Conservation (phyloP, 2,329 filamentous ascomycete species). For the Penicillium freii region DNA sequence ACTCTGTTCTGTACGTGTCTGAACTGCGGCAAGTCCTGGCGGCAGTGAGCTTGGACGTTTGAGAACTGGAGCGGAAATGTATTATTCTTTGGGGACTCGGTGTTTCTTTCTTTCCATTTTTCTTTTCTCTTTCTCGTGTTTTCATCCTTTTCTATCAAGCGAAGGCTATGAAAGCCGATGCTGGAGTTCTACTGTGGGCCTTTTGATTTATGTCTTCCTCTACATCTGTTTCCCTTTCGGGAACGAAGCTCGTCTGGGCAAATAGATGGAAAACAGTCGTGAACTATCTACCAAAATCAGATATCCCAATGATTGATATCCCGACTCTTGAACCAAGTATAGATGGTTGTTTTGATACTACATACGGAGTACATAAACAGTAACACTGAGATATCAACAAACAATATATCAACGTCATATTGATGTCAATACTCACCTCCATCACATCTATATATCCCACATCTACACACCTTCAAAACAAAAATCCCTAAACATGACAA, state of each 20-base stretch:
- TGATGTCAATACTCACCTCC: conserved; percentile 16
- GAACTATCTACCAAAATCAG: conserved; percentile 3
- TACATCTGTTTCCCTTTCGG: neutral
- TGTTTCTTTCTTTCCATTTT: conserved; percentile 7
- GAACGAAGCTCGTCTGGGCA: neutral
- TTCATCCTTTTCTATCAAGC: conserved; percentile 2
- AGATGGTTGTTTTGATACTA: neutral
- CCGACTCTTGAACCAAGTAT: neutral
- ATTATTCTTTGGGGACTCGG: conserved; percentile 16
- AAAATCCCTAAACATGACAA: conserved; percentile 8
- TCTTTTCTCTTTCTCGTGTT: conserved; percentile 5
- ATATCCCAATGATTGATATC: conserved; percentile 1
- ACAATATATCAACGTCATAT: conserved; percentile 17
- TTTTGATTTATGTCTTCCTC: neutral
- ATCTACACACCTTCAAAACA: neutral
- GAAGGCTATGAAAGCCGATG: conserved; percentile 1
- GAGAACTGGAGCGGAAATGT: conserved; percentile 9
- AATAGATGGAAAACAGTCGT: neutral
- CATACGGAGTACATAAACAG: neutral
- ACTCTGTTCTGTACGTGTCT: conserved; percentile 50
- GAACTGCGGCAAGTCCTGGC: conserved; percentile 50
- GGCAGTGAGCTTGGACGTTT: conserved; percentile 31
- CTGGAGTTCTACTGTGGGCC: conserved; percentile 12
- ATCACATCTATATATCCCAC: neutral
- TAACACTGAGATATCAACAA: neutral